A percentile compares a stretch with the other conserved stretches of the same genome.
These are phyloP conservation scores for Mucor circinelloides DNA, from an alignment of 371 early-diverging fungal genomes.

Conservation along the genomic window DNA sequence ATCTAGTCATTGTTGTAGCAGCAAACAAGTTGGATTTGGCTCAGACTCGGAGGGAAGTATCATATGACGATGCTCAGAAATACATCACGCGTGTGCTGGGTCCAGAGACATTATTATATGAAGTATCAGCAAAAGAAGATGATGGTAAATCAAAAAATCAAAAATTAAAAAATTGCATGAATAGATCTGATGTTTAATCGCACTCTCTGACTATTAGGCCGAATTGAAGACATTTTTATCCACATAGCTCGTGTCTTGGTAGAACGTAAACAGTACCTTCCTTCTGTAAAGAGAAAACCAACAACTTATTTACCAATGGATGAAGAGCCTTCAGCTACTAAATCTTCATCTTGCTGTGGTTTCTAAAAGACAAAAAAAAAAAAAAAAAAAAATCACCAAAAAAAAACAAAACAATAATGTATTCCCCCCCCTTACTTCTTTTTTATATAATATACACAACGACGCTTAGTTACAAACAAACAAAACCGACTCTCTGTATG, in stretches of 20 bases:
- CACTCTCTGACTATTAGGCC: conserved; percentile 24
- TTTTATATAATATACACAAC: background rate
- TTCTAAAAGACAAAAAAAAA: conserved; percentile 5
- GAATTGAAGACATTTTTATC: conserved; percentile 65
- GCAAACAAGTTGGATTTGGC: conserved; percentile 80
- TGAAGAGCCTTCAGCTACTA: conserved; percentile 39
- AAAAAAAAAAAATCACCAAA: too few relatives aligned
- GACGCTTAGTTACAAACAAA: background rate
- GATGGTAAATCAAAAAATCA: conserved; percentile 56
- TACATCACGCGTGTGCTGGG: conserved; percentile 63
- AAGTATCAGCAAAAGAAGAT: conserved; percentile 77
- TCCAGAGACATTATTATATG: conserved; percentile 61
- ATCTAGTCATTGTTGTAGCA: conserved; percentile 71
- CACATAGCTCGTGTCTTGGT: conserved; percentile 62
- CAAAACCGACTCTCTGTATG: background rate
- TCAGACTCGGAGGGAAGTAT: conserved; percentile 58
- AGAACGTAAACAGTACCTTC: conserved; percentile 55
- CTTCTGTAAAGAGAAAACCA: conserved; percentile 31
- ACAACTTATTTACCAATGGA: conserved; percentile 32
- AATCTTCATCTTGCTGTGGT: conserved; percentile 45
- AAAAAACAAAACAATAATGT: background rate
- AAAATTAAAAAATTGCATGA: background rate
- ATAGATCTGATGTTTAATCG: background rate
- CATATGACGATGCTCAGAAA: conserved; percentile 59
- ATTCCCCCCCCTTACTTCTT: conserved; percentile 6